Evolutionary conservation across 805 yeast genomes (phyloP).

Genomic region (Zygosaccharomyces rouxii): DNA sequence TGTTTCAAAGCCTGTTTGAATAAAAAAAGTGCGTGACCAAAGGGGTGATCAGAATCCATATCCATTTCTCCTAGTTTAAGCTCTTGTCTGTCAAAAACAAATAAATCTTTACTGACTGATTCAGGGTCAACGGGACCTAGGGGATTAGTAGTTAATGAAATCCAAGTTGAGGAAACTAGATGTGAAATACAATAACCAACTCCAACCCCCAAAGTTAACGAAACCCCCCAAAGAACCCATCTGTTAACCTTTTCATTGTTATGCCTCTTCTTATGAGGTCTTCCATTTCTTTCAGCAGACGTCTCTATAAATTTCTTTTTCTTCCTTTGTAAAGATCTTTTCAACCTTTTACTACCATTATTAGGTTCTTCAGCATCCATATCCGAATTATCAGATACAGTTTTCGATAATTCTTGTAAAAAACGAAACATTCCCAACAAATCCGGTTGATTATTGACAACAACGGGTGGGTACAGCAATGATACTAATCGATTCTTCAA

Average conservation of each 20-base stretch:
- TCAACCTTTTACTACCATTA: slow-evolving; percentile 3
- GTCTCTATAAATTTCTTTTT: slow-evolving; percentile 7
- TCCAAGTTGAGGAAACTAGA: slow-evolving; percentile 16
- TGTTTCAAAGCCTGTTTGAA: slow-evolving; percentile 20
- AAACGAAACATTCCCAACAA: slow-evolving; percentile 21
- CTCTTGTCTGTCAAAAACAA: slow-evolving; percentile 14
- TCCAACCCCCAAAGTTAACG: slow-evolving; percentile 32
- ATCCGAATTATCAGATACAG: slow-evolving; percentile 14
- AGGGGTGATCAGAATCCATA: slow-evolving; percentile 12
- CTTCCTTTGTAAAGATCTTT: slow-evolving; percentile 9
- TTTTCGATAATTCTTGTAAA: slow-evolving; percentile 18
- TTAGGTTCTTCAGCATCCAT: slow-evolving; percentile 12
- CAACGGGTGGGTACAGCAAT: slow-evolving; percentile 26
- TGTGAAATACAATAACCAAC: slow-evolving; percentile 30
- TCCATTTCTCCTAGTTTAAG: slow-evolving; percentile 9
- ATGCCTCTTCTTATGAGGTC: slow-evolving; percentile 6
- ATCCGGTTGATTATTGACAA: slow-evolving; percentile 22
- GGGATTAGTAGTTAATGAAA: slow-evolving; percentile 11
- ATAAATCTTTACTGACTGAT: slow-evolving; percentile 7
- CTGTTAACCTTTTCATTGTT: slow-evolving; percentile 11
- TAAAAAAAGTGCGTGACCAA: slow-evolving; percentile 17
- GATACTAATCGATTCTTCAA: slow-evolving; percentile 20
- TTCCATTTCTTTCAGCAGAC: slow-evolving; percentile 7
- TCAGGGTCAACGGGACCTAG: slow-evolving; percentile 10
- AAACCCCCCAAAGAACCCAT: slow-evolving; percentile 28